A percentile compares a stretch with the other conserved stretches of the same genome.
Conservation (phyloP, 2,329 filamentous ascomycete genomes). For the Sporothrix globosa region DNA sequence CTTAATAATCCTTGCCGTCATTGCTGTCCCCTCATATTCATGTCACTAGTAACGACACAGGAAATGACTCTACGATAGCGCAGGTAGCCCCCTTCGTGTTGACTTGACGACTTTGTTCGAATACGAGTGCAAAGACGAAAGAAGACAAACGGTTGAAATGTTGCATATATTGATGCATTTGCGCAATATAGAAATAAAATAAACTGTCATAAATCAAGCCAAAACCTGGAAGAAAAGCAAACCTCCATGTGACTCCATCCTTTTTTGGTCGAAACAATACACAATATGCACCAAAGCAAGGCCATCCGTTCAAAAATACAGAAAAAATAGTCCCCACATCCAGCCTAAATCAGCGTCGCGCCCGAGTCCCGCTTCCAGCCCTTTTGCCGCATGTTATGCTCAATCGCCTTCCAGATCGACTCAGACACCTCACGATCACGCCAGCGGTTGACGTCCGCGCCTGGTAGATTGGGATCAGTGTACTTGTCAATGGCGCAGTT, state of each 20-base stretch:
- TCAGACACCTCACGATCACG: slow-evolving; percentile 92
- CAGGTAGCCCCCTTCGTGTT: slow-evolving; percentile 15
- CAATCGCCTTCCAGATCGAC: slow-evolving; percentile 86
- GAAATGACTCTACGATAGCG: background rate
- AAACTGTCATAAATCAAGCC: background rate
- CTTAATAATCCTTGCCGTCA: background rate
- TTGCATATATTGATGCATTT: background rate
- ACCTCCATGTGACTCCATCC: slow-evolving; percentile 20
- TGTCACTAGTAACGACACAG: background rate
- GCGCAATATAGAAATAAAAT: background rate
- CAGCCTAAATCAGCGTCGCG: slow-evolving; percentile 55
- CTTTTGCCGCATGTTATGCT: slow-evolving; percentile 81
- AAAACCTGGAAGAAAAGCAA: slow-evolving; percentile 11
- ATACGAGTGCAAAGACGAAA: background rate
- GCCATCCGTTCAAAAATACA: slow-evolving; percentile 15
- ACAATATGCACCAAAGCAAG: background rate
- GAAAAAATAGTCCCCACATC: too few relatives aligned
- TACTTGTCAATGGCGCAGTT: slow-evolving; percentile 83
- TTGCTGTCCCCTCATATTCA: background rate
- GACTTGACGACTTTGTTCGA: background rate
- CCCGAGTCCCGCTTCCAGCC: slow-evolving; percentile 79
- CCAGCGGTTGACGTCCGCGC: slow-evolving; percentile 65
- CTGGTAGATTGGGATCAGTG: slow-evolving; percentile 55
- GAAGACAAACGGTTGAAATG: background rate
- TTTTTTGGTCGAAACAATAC: slow-evolving; percentile 13